Percentiles rank a stretch among this genome's conserved stretches.
Evolutionary conservation across 495 filamentous ascomycete species (phyloP).

Genomic region (Tetracladium marchalianum): DNA sequence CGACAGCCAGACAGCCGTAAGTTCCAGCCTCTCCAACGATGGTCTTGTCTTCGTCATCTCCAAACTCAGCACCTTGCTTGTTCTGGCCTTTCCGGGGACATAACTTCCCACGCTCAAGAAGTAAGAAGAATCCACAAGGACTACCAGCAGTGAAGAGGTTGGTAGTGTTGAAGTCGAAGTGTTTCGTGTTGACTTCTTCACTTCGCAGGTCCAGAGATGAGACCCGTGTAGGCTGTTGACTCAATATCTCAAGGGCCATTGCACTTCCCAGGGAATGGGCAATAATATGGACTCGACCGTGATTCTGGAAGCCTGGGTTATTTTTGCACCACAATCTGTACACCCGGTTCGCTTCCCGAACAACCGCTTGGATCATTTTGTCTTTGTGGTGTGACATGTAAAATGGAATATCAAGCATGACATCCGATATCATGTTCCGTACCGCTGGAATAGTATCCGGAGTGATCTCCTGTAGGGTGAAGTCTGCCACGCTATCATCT

Average conservation of each 20-base stretch:
- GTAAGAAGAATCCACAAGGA: conserved; percentile 84
- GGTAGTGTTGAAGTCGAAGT: conserved; percentile 85
- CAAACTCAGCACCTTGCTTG: conserved; percentile 59
- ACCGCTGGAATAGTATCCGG: conserved; percentile 83
- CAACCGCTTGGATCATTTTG: conserved; percentile 85
- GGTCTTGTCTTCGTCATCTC: conserved; percentile 48
- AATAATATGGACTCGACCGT: conserved; percentile 80
- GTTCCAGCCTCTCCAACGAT: conserved; percentile 66
- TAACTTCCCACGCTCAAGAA: conserved; percentile 76
- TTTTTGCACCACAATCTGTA: conserved; percentile 89
- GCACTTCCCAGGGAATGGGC: conserved; percentile 90
- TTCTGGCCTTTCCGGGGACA: conserved; percentile 64
- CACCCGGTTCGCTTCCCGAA: conserved; percentile 87
- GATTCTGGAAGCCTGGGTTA: conserved; percentile 73
- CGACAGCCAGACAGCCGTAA: conserved; percentile 86
- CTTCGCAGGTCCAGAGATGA: conserved; percentile 45
- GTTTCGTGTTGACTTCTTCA: conserved; percentile 40
- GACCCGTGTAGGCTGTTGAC: conserved; percentile 62
- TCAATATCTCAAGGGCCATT: conserved; percentile 87
- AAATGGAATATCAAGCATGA: conserved; percentile 96
- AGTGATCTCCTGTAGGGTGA: conserved; percentile 80
- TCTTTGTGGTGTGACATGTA: conserved; percentile 93
- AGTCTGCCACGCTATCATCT: conserved; percentile 43
- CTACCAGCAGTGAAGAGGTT: conserved; percentile 89
- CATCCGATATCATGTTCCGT: conserved; percentile 82